A percentile compares a stretch with the other conserved stretches of the same genome.
Conservation (phyloP, 1,139 yeast genomes). For the Geotrichum phurueaensis region DNA sequence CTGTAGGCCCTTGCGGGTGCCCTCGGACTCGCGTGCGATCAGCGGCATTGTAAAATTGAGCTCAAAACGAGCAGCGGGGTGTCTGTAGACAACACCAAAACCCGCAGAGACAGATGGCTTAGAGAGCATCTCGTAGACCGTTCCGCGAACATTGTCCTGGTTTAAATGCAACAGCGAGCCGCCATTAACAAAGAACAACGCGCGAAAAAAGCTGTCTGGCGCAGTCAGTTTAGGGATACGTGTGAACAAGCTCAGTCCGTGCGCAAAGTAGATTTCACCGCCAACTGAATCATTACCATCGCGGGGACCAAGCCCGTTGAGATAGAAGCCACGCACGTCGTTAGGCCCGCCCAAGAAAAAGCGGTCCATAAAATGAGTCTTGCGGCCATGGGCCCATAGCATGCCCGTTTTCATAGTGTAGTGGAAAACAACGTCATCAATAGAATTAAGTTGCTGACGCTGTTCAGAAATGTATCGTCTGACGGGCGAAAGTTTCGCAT, state of each 20-base stretch:
- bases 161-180: conserved; percentile 57
- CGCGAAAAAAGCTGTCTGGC: conserved; percentile 54
- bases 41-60: conserved; percentile 80
- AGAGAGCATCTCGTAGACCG: conserved; percentile 30
- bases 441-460: conserved; percentile 1
- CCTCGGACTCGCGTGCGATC: conserved; percentile 57
- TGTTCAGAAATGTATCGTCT: conserved; percentile 6
- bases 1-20: conserved; percentile 76
- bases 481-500: background rate
- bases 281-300: conserved; percentile 55
- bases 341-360: conserved; percentile 77
- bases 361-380: conserved; percentile 40
- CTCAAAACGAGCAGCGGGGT: conserved; percentile 88
- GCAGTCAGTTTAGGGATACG: conserved; percentile 49
- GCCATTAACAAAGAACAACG: conserved; percentile 66
- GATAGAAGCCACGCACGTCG: conserved; percentile 67
- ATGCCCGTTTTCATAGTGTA: conserved; percentile 27
- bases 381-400: conserved; percentile 28
- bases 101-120: conserved; percentile 44
- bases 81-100: conserved; percentile 71
- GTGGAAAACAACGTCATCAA: conserved; percentile 20
- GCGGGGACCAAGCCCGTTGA: conserved; percentile 85
- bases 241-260: conserved; percentile 64
- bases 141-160: conserved; percentile 29
- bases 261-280: conserved; percentile 68